Evolutionary conservation across 148 eudicot species (phyloP).

Genomic region (Silene uniflora): DNA sequence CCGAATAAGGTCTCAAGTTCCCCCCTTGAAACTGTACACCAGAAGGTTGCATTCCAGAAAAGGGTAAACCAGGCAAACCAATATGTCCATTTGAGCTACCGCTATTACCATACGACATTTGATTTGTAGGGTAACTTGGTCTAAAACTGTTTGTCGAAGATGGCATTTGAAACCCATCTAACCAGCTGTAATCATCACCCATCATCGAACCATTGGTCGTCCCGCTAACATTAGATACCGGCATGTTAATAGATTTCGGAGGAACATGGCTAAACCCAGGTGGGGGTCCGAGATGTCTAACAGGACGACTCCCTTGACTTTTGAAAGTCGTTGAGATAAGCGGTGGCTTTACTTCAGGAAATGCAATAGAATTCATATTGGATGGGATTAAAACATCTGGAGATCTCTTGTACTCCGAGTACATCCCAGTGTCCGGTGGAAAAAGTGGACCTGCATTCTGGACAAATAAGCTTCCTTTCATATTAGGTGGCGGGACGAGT

Average conservation of each 20-base stretch:
- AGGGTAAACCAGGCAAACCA: conserved; percentile 55
- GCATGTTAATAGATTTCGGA: conserved; percentile 35
- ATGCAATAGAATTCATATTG: conserved; percentile 28
- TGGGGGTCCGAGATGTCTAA: conserved; percentile 68
- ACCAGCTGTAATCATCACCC: conserved; percentile 48
- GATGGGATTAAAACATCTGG: conserved; percentile 28
- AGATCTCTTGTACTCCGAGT: conserved; percentile 31
- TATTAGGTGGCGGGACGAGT: conserved; percentile 24
- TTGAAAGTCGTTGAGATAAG: conserved; percentile 33
- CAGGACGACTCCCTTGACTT: conserved; percentile 43
- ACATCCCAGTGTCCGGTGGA: conserved; percentile 22
- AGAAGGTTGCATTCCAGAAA: conserved; percentile 54
- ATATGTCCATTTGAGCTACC: conserved; percentile 34
- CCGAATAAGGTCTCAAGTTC: conserved; percentile 28
- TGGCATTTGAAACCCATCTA: conserved; percentile 43
- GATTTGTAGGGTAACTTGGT: conserved; percentile 26
- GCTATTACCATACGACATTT: conserved; percentile 23
- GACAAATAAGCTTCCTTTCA: conserved; percentile 26
- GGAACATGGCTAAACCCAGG: conserved; percentile 61
- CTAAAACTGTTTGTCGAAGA: conserved; percentile 27
- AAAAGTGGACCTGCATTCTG: conserved; percentile 28
- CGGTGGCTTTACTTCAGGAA: conserved; percentile 31
- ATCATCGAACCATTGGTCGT: conserved; percentile 28
- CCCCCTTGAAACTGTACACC: conserved; percentile 37
- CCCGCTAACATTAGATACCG: conserved; percentile 28